Evolutionary conservation across 768 basidiomycete species (phyloP).

Genomic region (Calvatia gigantea): DNA sequence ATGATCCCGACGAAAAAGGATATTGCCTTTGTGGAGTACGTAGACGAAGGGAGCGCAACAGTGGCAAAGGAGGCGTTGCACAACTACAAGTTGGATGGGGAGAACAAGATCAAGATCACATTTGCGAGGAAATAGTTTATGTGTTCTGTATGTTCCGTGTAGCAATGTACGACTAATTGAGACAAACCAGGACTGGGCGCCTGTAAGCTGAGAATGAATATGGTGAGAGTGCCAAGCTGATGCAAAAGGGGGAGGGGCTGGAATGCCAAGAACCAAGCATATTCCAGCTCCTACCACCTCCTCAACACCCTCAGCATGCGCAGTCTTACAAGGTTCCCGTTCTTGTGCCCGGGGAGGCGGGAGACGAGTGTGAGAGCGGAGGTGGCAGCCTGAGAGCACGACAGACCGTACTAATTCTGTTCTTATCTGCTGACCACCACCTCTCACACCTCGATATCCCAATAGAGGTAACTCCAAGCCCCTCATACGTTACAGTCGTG

Average conservation of each 20-base stretch:
- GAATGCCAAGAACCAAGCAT: not conserved
- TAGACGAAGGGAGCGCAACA: slow-evolving; percentile 89
- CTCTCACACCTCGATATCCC: slow-evolving; percentile 8
- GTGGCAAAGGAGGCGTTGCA: slow-evolving; percentile 95
- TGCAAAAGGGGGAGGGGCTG: not conserved
- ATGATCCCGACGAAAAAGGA: slow-evolving; percentile 96
- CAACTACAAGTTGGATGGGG: slow-evolving; percentile 96
- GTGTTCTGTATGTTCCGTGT: slow-evolving; percentile 54
- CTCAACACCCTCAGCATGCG: not conserved
- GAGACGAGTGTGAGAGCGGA: slow-evolving; percentile 2
- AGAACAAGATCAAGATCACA: slow-evolving; percentile 96
- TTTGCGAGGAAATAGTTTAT: slow-evolving; percentile 71
- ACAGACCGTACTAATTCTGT: slow-evolving; percentile 3
- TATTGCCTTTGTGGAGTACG: slow-evolving; percentile 97
- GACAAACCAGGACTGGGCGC: not conserved
- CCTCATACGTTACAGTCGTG: not conserved
- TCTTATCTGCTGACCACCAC: slow-evolving; percentile 13
- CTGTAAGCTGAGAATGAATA: not conserved
- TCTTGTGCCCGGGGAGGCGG: not conserved
- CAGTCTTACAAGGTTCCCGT: not conserved
- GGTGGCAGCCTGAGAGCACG: slow-evolving; percentile 2
- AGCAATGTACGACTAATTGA: not conserved
- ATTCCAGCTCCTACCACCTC: not conserved
- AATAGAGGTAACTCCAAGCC: not conserved
- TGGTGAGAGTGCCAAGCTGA: slow-evolving; percentile 15